phyloP scores from a whole-genome alignment of 1,139 yeast species.

The Blastobotrys illinoisensis region DNA sequence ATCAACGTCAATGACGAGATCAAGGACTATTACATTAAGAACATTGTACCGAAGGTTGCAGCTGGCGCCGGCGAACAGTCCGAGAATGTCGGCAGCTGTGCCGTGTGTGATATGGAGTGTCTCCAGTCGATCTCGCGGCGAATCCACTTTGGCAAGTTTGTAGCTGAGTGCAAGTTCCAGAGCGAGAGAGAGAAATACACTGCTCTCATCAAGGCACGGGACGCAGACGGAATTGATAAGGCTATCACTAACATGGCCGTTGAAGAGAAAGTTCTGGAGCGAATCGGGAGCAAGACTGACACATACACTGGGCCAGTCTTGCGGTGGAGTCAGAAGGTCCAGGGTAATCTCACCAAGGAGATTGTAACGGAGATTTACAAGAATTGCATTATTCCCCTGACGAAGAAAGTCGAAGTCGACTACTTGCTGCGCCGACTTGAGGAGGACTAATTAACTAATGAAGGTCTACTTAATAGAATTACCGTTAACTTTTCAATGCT shows the following conservation, averaged over 20 bases:
- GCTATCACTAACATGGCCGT: slow-evolving; percentile 85
- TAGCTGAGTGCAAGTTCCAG: slow-evolving; percentile 88
- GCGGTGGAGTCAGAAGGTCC: slow-evolving; percentile 59
- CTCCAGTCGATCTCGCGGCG: slow-evolving; percentile 88
- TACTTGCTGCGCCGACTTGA: slow-evolving; percentile 80
- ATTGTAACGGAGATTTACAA: slow-evolving; percentile 76
- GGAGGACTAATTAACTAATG: slow-evolving; percentile 39
- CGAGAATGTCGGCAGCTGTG: slow-evolving; percentile 85
- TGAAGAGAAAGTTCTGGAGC: slow-evolving; percentile 72
- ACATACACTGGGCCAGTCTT: slow-evolving; percentile 87
- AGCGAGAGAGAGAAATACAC: slow-evolving; percentile 60
- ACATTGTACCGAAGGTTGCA: slow-evolving; percentile 69
- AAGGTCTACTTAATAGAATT: background rate
- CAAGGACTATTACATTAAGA: slow-evolving; percentile 57
- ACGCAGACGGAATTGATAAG: slow-evolving; percentile 65
- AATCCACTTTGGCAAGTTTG: slow-evolving; percentile 95
- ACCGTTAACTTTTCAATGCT: too few species aligned
- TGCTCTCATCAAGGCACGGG: slow-evolving; percentile 57
- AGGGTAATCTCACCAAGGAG: slow-evolving; percentile 76
- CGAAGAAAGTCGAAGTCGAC: slow-evolving; percentile 91
- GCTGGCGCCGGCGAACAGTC: slow-evolving; percentile 58
- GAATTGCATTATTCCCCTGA: slow-evolving; percentile 85
- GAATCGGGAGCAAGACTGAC: slow-evolving; percentile 74
- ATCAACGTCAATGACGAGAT: slow-evolving; percentile 72
- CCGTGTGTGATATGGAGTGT: slow-evolving; percentile 77